Conservation (phyloP, 2,329 filamentous ascomycete genomes). For the Kalaharituber pfeilii region DNA sequence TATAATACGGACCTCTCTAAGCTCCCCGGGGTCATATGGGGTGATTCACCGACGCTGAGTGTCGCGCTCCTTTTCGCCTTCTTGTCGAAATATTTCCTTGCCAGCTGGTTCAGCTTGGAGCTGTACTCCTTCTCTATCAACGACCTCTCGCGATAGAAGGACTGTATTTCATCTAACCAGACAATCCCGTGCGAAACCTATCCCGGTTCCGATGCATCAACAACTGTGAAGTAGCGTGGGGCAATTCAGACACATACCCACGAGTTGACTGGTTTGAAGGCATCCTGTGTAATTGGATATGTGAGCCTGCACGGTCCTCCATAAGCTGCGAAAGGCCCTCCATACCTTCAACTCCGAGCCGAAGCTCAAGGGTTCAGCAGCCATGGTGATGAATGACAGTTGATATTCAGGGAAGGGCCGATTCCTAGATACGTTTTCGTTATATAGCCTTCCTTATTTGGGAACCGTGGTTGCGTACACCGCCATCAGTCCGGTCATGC, state of each 20-base stretch:
- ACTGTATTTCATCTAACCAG: constrained; percentile 93
- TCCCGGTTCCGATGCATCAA: constrained; percentile 5
- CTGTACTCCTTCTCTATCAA: constrained; percentile 95
- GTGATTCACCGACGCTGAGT: constrained; percentile 84
- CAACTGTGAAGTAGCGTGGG: neutral
- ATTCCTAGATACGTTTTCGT: too few species aligned
- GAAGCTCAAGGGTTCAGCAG: constrained; percentile 39
- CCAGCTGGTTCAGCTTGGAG: constrained; percentile 66
- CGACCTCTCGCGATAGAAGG: constrained; percentile 90
- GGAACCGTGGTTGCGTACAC: too few species aligned
- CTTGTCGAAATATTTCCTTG: constrained; percentile 95
- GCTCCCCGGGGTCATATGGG: constrained; percentile 82
- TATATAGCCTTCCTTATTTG: too few species aligned
- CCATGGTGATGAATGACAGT: neutral
- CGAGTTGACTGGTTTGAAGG: constrained; percentile 82
- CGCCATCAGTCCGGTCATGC: too few species aligned
- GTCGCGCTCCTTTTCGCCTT: constrained; percentile 78
- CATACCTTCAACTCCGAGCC: constrained; percentile 81
- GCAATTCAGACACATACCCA: constrained; percentile 42
- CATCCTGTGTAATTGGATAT: constrained; percentile 46
- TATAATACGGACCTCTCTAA: constrained; percentile 50
- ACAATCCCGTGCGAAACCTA: constrained; percentile 66
- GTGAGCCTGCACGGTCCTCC: neutral
- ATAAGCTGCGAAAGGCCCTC: constrained; percentile 18
- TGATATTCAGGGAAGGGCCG: neutral